Evolutionary conservation across 2,329 filamentous ascomycete genomes (phyloP), one percentile per base, ranked within the genome.

Genomic region (Colletotrichum plurivorum): DNA sequence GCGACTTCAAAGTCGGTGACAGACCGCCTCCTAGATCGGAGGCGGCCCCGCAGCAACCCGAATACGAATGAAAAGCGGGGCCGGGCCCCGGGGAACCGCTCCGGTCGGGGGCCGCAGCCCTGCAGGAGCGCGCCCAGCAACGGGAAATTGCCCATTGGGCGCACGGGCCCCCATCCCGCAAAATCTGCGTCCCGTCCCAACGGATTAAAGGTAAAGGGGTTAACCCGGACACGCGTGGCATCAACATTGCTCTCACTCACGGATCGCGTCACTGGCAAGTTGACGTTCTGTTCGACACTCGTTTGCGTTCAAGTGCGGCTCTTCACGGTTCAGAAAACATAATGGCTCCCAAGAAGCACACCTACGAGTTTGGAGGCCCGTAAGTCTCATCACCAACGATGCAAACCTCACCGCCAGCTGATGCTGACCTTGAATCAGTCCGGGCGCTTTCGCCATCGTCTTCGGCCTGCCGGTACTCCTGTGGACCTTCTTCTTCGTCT

Each of bases 401-500:
- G 0, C 25, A 20, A 16, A 13, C 18, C 15, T 63, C 43, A 53
- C 60, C 36, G 53, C 64, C 63, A 20, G 58, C 39, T 12, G 31
- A 36, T 36, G 0, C 10, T 13, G 0, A 31, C 27, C 12, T 45
- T 7, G 48, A 4, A 3, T 7, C 25, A 95, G 94, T 53, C 83
- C 90, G 56, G 94, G 94, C 64, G 93, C 93, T 27, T 85, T 90
- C 27, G 87, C 83, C 58, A 92, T 97, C 73, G 91, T 92, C 20
- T 91, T 95, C 74, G 92, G 91, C 56, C 88, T 97, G 1, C 94
- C 94, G 0, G 68, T 93, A 22, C 84, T 94, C 57, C 87, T 93
- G 76, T 95, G 94, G 78, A 79, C 89, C 65, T 90, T 94, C 74
- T 88, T 90, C 57, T 94, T 97, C 75, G 84, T 92, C 74, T 97